phyloP scores from a whole-genome alignment of 1,284 basidiomycete species.

The Apiotrichum brassicae region DNA sequence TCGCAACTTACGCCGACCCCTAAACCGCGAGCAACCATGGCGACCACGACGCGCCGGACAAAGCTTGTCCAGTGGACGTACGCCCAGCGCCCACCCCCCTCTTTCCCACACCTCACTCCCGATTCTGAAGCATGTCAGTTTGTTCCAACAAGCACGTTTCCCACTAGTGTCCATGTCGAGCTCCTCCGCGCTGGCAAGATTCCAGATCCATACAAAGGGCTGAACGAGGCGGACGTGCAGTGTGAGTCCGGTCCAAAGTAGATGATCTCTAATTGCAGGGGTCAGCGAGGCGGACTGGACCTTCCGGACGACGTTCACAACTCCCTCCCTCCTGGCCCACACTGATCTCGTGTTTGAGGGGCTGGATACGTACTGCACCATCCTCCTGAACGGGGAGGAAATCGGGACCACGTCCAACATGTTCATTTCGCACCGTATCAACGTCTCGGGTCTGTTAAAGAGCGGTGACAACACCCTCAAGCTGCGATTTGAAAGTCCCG shows the following conservation, averaged over 20 bases:
- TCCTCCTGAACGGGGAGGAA: constrained; percentile 62
- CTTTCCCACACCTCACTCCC: background rate
- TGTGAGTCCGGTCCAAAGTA: too few species aligned
- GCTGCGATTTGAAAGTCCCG: constrained; percentile 68
- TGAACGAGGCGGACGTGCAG: constrained; percentile 82
- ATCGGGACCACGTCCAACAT: constrained; percentile 65
- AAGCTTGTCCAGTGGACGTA: background rate
- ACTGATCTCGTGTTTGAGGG: constrained; percentile 78
- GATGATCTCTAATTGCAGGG: constrained; percentile 55
- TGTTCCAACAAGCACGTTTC: constrained; percentile 46
- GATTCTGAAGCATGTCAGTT: background rate
- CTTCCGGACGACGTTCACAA: constrained; percentile 68
- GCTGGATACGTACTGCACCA: constrained; percentile 72
- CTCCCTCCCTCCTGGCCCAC: constrained; percentile 49
- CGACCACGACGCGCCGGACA: background rate
- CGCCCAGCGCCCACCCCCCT: background rate
- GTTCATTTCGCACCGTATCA: constrained; percentile 63
- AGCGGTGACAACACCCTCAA: constrained; percentile 60
- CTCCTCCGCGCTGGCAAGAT: constrained; percentile 64
- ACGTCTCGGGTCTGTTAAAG: constrained; percentile 54
- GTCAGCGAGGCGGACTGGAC: constrained; percentile 76
- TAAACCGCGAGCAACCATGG: too few species aligned
- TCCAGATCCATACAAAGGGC: constrained; percentile 67
- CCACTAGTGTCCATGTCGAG: constrained; percentile 79
- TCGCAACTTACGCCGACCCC: too few species aligned